Percentiles rank a stretch among this genome's conserved stretches.
Evolutionary conservation across 305 asterid genomes (phyloP).

Genomic region (Fraxinus angustifolia): DNA sequence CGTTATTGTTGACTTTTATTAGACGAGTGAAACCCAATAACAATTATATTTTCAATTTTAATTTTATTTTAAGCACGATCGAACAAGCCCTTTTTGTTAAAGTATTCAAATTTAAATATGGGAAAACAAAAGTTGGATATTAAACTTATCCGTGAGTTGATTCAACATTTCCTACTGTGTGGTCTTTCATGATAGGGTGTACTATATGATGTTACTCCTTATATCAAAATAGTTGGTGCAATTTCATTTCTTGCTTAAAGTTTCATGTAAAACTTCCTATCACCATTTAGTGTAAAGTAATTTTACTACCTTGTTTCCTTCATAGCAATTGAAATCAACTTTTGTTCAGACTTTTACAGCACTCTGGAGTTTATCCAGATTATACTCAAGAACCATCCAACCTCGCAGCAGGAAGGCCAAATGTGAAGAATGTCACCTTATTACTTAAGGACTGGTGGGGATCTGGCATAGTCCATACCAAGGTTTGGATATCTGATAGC

Average conservation of each 20-base stretch:
- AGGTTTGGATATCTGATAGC: slow-evolving; percentile 87
- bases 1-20: too few relatives aligned
- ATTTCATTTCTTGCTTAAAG: neutral
- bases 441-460: slow-evolving; percentile 77
- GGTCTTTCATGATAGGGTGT: neutral
- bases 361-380: slow-evolving; percentile 89
- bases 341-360: slow-evolving; percentile 68
- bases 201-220: neutral
- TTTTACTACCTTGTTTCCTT: neutral
- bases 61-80: too few relatives aligned
- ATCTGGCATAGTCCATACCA: slow-evolving; percentile 82
- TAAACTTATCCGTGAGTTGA: neutral
- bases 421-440: slow-evolving; percentile 70
- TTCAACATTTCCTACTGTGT: neutral
- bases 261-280: neutral
- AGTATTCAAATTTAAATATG: neutral
- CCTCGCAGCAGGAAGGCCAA: slow-evolving; percentile 69
- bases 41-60: too few relatives aligned
- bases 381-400: slow-evolving; percentile 65
- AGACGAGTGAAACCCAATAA: too few relatives aligned
- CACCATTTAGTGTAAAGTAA: neutral
- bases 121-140: neutral
- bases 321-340: slow-evolving; percentile 23
- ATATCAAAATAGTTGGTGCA: neutral
- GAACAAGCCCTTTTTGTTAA: neutral